phyloP scores from a whole-genome alignment of 805 yeast species.

The Saturnispora galanensis region DNA sequence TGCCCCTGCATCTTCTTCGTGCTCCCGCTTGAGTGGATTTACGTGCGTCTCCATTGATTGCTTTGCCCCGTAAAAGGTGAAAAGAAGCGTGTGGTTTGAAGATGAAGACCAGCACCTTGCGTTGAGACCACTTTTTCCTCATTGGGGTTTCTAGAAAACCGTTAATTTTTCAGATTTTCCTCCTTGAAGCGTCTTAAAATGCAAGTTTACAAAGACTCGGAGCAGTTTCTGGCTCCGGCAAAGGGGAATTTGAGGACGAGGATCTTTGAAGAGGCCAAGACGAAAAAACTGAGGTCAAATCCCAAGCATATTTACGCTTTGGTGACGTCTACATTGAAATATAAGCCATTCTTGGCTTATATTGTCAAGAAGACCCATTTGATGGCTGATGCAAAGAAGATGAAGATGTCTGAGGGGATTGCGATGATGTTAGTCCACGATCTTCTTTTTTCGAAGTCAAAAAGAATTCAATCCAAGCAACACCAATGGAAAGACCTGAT shows the following conservation, averaged over 20 bases:
- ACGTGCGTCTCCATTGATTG: background rate
- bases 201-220: constrained; percentile 34
- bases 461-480: constrained; percentile 83
- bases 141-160: too few species aligned
- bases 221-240: constrained; percentile 29
- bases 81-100: background rate
- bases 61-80: constrained; percentile 1
- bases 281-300: constrained; percentile 40
- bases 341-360: constrained; percentile 50
- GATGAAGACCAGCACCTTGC: too few species aligned
- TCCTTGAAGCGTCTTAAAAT: constrained; percentile 11
- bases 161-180: background rate
- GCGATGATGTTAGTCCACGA: constrained; percentile 72
- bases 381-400: constrained; percentile 39
- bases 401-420: constrained; percentile 40
- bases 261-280: constrained; percentile 41
- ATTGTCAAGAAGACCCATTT: constrained; percentile 62
- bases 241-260: constrained; percentile 48
- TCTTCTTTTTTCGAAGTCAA: constrained; percentile 59
- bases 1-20: background rate
- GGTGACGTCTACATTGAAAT: constrained; percentile 66
- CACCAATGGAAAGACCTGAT: constrained; percentile 78
- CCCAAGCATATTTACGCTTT: constrained; percentile 86
- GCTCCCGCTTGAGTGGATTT: background rate
- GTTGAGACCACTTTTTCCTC: too few species aligned